Percentiles rank a stretch among this genome's conserved stretches.
phyloP scores from a whole-genome alignment of 2,329 filamentous ascomycete genomes.

The Emmonsia crescens region DNA sequence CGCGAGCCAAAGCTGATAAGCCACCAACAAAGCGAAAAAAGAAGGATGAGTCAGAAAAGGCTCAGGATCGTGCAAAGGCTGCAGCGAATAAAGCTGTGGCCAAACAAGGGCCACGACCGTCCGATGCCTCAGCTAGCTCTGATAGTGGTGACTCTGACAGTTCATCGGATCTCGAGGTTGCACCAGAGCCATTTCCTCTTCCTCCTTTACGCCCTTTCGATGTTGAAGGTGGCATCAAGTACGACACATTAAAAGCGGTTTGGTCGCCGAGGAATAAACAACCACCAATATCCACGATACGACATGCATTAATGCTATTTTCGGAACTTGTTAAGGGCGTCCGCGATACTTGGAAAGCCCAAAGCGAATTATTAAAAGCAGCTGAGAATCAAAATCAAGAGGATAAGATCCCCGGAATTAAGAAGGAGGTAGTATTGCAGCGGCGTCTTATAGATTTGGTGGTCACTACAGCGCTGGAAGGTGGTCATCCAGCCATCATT shows the following conservation, averaged over 20 bases:
- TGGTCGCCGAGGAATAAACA: conserved; percentile 47
- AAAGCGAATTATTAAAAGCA: conserved; percentile 44
- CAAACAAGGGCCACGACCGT: conserved; percentile 19
- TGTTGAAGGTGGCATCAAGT: conserved; percentile 43
- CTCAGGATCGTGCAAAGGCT: conserved; percentile 5
- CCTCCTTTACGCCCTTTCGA: conserved; percentile 43
- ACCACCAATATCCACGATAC: conserved; percentile 42
- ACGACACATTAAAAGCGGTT: conserved; percentile 51
- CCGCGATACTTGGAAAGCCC: conserved; percentile 51
- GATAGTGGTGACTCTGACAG: conserved; percentile 41
- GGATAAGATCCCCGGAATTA: conserved; percentile 44
- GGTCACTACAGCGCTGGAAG: conserved; percentile 32
- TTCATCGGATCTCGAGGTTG: conserved; percentile 42
- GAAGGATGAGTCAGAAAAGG: conserved; percentile 8
- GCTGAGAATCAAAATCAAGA: conserved; percentile 48
- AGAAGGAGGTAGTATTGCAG: conserved; percentile 47
- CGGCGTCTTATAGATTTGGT: conserved; percentile 47
- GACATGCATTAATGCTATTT: conserved; percentile 44
- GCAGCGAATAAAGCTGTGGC: conserved; percentile 15
- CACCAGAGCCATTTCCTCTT: conserved; percentile 45
- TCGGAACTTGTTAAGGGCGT: conserved; percentile 51
- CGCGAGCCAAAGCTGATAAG: conserved; percentile 10
- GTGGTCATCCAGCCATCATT: conserved; percentile 37
- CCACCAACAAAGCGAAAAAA: conserved; percentile 9
- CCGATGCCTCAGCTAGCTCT: conserved; percentile 36